Evolutionary conservation across 192 early-diverging fungal genomes (phyloP), one percentile per base, ranked within the genome.

Genomic region (Funneliformis mosseae): DNA sequence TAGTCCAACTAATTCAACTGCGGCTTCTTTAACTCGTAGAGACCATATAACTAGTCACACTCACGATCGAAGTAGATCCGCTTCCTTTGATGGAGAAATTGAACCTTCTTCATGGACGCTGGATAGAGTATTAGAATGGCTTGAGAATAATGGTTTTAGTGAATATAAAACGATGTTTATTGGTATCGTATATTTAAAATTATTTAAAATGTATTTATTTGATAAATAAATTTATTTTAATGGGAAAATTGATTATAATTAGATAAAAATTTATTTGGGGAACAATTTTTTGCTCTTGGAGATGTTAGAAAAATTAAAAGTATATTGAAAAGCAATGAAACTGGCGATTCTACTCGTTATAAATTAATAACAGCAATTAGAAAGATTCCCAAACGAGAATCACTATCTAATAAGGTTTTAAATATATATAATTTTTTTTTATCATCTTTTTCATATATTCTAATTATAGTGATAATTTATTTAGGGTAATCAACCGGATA

Each of bases 51-150:
- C 76, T 21, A 60, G 42, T 25, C 76, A 77, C 10, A 63, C 76
- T 43, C 76, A 77, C 63, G 76, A 77, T 27, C 76, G 76, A 60
- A 63, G 59, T 61, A 77, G 76, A 63, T 77, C 76, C 6, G 39
- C 76, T 6, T 77, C 76, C 2, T 41, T 77, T 12, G 76, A 77
- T 41, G 72, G 46, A 50, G 76, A 77, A 28, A 48, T 63, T 41
- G 61, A 60, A 48, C 14, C 33, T 63, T n/a, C 39, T 23, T 6
- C 55, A 41, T 77, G 76, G 76, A 33, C 76, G 18, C 7, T 77
- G 18, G 59, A 64, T 16, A 60, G 39, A 64, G 76, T 77, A 14
- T 10, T 63, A 38, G 25, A 63, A 18, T 77, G 76, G 76, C 61
- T 77, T n/a, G 55, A 61, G 1, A 60, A 61, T 63, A 77, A 77